Evolutionary conservation across 139 green algal genomes (phyloP).

Genomic region (Chloropicon primus): DNA sequence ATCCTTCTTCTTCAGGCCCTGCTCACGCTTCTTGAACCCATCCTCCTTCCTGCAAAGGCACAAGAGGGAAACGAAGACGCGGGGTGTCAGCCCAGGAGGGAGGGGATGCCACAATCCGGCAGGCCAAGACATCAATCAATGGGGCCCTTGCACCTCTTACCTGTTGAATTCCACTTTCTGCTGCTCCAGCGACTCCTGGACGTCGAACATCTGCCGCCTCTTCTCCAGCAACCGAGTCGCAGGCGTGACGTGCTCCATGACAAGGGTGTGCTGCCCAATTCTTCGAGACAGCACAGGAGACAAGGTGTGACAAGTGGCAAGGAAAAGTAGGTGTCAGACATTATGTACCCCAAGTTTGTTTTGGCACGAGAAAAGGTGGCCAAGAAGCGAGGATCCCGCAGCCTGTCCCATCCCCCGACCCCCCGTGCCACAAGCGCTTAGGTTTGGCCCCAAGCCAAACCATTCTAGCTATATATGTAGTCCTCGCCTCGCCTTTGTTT

Average conservation of each 20-base stretch:
- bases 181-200: slow-evolving; percentile 72
- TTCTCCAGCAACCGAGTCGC: slow-evolving; percentile 81
- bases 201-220: slow-evolving; percentile 82
- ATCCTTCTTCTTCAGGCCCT: slow-evolving; percentile 75
- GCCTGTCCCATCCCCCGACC: no score
- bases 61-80: no score
- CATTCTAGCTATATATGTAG: no score
- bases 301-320: not conserved
- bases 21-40: slow-evolving; percentile 61
- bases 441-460: no score
- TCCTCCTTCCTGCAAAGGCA: slow-evolving; percentile 77
- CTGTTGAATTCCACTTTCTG: slow-evolving; percentile 67
- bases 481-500: no score
- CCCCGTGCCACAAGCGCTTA: no score
- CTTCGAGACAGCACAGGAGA: not conserved
- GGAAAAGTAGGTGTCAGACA: no score
- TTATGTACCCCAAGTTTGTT: no score
- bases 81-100: not conserved
- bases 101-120: not conserved
- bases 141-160: slow-evolving; percentile 20
- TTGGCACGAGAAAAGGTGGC: no score
- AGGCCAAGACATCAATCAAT: not conserved
- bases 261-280: slow-evolving; percentile 24
- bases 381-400: no score
- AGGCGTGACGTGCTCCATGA: slow-evolving; percentile 72